Percentiles rank a stretch among this genome's conserved stretches.
Conservation (phyloP, 352 stramenopile species). For the Pythium diclinum region DNA sequence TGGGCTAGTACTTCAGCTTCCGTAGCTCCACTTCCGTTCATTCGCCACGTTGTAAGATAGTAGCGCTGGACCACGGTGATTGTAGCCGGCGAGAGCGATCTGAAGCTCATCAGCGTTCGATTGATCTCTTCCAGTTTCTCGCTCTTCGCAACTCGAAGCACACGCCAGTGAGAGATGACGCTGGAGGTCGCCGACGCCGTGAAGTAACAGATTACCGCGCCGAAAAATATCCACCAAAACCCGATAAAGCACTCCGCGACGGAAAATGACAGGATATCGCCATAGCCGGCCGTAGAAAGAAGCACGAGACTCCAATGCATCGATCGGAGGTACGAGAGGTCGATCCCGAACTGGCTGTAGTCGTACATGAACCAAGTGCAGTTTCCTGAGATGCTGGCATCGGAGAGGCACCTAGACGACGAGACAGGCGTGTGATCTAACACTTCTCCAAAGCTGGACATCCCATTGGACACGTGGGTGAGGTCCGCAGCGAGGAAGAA, state of each 20-base stretch:
- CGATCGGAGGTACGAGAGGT: conserved; percentile 47
- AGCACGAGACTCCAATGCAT: conserved; percentile 68
- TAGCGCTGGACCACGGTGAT: conserved; percentile 47
- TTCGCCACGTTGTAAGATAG: conserved; percentile 64
- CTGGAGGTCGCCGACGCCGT: conserved; percentile 52
- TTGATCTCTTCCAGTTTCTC: conserved; percentile 56
- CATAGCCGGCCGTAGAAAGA: conserved; percentile 62
- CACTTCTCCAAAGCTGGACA: background rate
- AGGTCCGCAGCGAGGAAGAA: conserved; percentile 30
- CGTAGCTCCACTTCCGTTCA: conserved; percentile 51
- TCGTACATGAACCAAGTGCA: conserved; percentile 71
- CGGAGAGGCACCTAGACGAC: conserved; percentile 3
- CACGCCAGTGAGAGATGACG: conserved; percentile 41
- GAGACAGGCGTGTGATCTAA: background rate
- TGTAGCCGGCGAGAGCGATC: conserved; percentile 35
- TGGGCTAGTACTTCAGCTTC: conserved; percentile 44
- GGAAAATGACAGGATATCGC: conserved; percentile 55
- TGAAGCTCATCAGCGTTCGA: conserved; percentile 37
- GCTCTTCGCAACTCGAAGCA: conserved; percentile 36
- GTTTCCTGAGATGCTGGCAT: conserved; percentile 46
- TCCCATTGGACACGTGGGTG: background rate
- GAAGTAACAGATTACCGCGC: conserved; percentile 67
- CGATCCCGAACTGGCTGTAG: conserved; percentile 47
- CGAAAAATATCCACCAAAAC: conserved; percentile 56
- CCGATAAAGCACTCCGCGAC: conserved; percentile 48